Base-by-base conservation (phyloP, 495 filamentous ascomycete genomes). In the Tuber magnatum region DNA sequence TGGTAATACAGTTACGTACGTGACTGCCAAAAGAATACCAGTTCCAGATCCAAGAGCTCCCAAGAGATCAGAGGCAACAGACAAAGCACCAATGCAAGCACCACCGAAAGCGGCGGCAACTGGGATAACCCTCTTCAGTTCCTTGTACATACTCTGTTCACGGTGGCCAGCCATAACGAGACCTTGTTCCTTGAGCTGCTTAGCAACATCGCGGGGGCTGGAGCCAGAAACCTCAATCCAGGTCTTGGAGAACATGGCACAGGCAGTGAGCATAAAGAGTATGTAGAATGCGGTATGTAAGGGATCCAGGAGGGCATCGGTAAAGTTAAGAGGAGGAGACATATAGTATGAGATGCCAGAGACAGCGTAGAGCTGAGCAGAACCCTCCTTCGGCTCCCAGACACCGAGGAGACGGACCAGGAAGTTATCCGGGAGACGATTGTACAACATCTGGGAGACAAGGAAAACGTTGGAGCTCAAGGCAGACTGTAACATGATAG, bases 131-230 rank as follows among this genome's bases (percentile, higher is more conserved):
- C 96, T 90, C 91, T 99, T 99, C 73, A 99, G 88, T 84, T 99
- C 96, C 89, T 95, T 97, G 89, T 99, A 99, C 96, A 98, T 98
- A 88, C 92, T 96, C 88, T 97, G 94, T 86, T 99, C 96, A 86
- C 96, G 91, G 86, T 99, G 96, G 78, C 96, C 96, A 81, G 96
- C 95, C 96, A 99, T 99, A 81, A 98, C 94, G 71, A 99, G 90
- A 82, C 96, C 94, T 86, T 97, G 94, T 83, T 98, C 96, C 90
- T 99, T 99, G 83, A 99, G 89, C 86, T 99, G 96, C 91, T 99
- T 99, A 79, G 96, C 96, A 77, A 99, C 96, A 83, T 99, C 96
- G 84, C 96, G 92, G 39, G 96, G 96, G 85, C 92, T 92, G 75
- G 94, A 97, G 84, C 96, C 96, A 48, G 94, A 97, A 77, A 99